phyloP scores from a whole-genome alignment of 2,329 filamentous ascomycete species.

The Trichoderma gracile region DNA sequence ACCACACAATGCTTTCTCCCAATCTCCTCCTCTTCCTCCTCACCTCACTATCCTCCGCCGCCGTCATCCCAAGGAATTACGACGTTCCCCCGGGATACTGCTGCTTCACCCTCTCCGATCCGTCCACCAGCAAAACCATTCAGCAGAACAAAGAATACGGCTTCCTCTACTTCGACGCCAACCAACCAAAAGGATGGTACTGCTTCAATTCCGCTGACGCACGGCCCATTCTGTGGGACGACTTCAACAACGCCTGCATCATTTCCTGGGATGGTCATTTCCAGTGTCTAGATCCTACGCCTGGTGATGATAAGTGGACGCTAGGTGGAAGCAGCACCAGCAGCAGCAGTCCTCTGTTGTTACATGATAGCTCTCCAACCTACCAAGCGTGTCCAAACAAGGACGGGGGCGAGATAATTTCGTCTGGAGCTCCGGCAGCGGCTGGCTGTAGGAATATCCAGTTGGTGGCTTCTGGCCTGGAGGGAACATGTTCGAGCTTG shows the following conservation, averaged over 20 bases:
- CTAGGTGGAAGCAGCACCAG: conserved; percentile 31
- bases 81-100: conserved; percentile 32
- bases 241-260: conserved; percentile 39
- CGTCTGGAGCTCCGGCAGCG: conserved; percentile 28
- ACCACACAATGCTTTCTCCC: conserved; percentile 28
- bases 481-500: conserved; percentile 33
- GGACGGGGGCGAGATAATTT: conserved; percentile 32
- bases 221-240: conserved; percentile 35
- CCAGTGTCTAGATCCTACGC: conserved; percentile 39
- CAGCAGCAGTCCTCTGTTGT: conserved; percentile 31
- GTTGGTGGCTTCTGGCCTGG: conserved; percentile 33
- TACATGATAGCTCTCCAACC: conserved; percentile 31
- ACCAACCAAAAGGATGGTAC: conserved; percentile 35
- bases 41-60: conserved; percentile 30
- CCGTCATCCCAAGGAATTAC: conserved; percentile 26
- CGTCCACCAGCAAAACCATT: conserved; percentile 30
- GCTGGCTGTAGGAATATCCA: conserved; percentile 32
- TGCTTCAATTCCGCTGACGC: conserved; percentile 35
- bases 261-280: conserved; percentile 33
- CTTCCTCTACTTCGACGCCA: conserved; percentile 34
- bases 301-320: conserved; percentile 35
- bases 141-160: conserved; percentile 35
- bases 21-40: conserved; percentile 29
- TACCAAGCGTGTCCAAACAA: conserved; percentile 35
- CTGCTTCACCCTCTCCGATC: conserved; percentile 39